Conservation (phyloP, 768 basidiomycete species). For the Termitomyces sp. region DNA sequence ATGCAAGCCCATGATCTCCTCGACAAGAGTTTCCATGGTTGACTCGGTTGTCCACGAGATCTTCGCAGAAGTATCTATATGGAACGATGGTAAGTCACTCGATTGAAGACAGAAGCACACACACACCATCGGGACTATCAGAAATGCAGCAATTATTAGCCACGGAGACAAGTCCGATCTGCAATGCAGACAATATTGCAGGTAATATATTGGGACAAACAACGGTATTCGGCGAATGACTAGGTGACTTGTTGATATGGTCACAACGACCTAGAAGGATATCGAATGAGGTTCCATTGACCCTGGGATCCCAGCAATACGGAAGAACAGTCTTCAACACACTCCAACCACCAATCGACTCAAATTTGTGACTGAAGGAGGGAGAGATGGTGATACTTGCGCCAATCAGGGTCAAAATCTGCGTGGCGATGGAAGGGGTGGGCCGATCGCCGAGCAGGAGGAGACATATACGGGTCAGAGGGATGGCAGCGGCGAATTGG, state of each 20-base stretch:
- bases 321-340: conserved; percentile 67
- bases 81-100: neutral
- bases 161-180: conserved; percentile 42
- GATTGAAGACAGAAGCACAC: neutral
- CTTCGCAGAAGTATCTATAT: conserved; percentile 12
- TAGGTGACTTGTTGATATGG: conserved; percentile 18
- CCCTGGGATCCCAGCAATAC: conserved; percentile 55
- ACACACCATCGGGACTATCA: conserved; percentile 22
- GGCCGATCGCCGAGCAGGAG: conserved; percentile 80
- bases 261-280: conserved; percentile 52
- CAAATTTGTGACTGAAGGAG: conserved; percentile 77
- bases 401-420: conserved; percentile 54
- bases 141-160: conserved; percentile 28
- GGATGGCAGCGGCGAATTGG: conserved; percentile 70
- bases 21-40: conserved; percentile 56
- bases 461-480: conserved; percentile 72
- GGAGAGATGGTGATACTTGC: conserved; percentile 48
- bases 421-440: conserved; percentile 46
- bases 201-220: conserved; percentile 70
- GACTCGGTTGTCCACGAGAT: conserved; percentile 26
- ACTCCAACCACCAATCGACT: conserved; percentile 80
- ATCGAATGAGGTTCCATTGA: conserved; percentile 66
- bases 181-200: conserved; percentile 64
- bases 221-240: conserved; percentile 22
- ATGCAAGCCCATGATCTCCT: conserved; percentile 67